phyloP scores from a whole-genome alignment of 2,329 filamentous ascomycete genomes.

The Chrysoporthe cubensis region DNA sequence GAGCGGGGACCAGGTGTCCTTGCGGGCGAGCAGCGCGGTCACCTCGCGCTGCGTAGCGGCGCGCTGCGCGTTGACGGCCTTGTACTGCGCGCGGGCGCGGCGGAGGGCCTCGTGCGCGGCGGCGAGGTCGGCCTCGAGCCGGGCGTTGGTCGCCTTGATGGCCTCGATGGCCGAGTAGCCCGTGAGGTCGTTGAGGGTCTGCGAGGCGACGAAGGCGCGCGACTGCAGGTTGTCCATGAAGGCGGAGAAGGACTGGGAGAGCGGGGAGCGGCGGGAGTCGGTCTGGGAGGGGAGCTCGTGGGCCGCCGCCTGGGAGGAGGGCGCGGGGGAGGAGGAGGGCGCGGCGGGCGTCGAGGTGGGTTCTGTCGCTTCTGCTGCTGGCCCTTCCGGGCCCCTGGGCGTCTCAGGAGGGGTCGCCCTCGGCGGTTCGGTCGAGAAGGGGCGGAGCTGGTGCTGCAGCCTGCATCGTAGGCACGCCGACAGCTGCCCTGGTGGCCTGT shows the following conservation, averaged over 20 bases:
- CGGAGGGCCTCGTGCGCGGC: conserved; percentile 69
- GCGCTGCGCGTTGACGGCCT: conserved; percentile 80
- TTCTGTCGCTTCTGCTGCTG: neutral
- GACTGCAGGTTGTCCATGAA: conserved; percentile 90
- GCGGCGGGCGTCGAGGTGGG: neutral
- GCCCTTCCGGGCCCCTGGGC: conserved; percentile 2
- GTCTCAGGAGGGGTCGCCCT: conserved; percentile 21
- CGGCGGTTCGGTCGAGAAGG: conserved; percentile 38
- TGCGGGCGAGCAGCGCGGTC: conserved; percentile 88
- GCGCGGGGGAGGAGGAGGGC: conserved; percentile 11
- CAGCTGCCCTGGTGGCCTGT: conserved; percentile 7
- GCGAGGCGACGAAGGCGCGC: conserved; percentile 81
- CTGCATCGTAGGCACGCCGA: conserved; percentile 38
- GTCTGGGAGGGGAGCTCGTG: conserved; percentile 50
- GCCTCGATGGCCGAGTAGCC: conserved; percentile 91
- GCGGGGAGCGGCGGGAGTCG: conserved; percentile 47
- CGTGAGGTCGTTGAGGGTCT: conserved; percentile 90
- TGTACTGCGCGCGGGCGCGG: conserved; percentile 74
- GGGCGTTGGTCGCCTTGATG: conserved; percentile 77
- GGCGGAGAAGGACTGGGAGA: conserved; percentile 59
- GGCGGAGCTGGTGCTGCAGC: conserved; percentile 32
- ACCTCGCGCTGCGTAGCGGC: conserved; percentile 94
- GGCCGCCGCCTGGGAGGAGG: conserved; percentile 12
- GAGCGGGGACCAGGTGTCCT: conserved; percentile 84
- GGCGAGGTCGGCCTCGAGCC: conserved; percentile 63